phyloP scores from a whole-genome alignment of 2,329 filamentous ascomycete species.

The Berkeleyomyces basicola region DNA sequence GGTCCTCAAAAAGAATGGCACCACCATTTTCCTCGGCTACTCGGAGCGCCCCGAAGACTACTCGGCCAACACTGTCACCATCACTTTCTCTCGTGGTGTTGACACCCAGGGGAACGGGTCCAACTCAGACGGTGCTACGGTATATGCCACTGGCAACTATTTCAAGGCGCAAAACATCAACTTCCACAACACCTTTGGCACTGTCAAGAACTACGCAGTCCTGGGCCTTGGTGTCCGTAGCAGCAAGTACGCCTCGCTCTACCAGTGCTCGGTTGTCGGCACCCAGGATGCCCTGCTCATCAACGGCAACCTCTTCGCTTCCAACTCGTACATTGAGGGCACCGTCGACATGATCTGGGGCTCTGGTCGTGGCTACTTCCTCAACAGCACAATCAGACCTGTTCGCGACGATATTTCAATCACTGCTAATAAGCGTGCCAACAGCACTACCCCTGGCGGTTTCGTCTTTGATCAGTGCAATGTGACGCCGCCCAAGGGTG shows the following conservation, averaged over 20 bases:
- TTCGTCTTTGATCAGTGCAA: constrained; percentile 22
- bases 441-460: constrained; percentile 22
- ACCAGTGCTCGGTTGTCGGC: constrained; percentile 29
- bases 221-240: constrained; percentile 17
- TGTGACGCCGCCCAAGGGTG: constrained; percentile 17
- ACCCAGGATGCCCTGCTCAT: constrained; percentile 35
- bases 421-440: constrained; percentile 24
- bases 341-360: constrained; percentile 26
- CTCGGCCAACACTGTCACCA: constrained; percentile 38
- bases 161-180: constrained; percentile 48
- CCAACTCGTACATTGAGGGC: constrained; percentile 27
- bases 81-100: constrained; percentile 21
- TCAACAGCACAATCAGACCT: constrained; percentile 21
- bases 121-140: constrained; percentile 36
- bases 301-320: constrained; percentile 30
- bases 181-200: constrained; percentile 25
- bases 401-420: constrained; percentile 19
- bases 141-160: constrained; percentile 29
- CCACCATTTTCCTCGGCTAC: constrained; percentile 41
- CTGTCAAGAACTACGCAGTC: constrained; percentile 26
- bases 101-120: constrained; percentile 21
- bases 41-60: constrained; percentile 36
- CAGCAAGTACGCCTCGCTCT: constrained; percentile 16
- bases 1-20: constrained; percentile 31
- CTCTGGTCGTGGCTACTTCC: constrained; percentile 25